These are phyloP conservation scores for Psidium guajava DNA, from an alignment of 345 rosid genomes.

Conservation along the genomic window DNA sequence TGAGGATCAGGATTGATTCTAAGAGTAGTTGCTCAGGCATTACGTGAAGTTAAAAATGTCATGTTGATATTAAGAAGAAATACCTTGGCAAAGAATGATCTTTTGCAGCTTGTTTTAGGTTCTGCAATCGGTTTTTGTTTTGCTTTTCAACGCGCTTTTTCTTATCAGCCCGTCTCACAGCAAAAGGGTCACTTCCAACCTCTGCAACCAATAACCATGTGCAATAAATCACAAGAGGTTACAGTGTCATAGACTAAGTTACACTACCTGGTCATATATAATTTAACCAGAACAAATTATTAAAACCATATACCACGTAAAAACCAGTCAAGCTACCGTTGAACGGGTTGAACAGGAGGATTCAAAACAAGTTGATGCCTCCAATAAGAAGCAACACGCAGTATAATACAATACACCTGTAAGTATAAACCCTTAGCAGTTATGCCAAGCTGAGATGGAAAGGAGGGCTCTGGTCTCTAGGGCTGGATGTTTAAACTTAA, in stretches of 20 bases:
- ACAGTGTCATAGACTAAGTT: neutral
- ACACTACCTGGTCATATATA: neutral
- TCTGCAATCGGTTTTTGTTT: conserved; percentile 53
- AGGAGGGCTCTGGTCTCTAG: neutral
- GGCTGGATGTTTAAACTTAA: neutral
- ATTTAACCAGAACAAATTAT: neutral
- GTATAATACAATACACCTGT: neutral
- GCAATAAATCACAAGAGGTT: neutral
- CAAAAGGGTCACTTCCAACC: conserved; percentile 83
- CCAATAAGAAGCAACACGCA: neutral
- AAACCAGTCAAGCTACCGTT: neutral
- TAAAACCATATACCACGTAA: neutral
- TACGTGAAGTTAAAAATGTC: neutral
- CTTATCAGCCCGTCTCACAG: conserved; percentile 63
- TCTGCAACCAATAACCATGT: conserved; percentile 24
- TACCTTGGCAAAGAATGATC: conserved; percentile 87
- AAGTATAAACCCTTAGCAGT: neutral
- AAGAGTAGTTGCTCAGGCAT: neutral
- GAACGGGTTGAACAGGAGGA: neutral
- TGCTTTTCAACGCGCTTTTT: conserved; percentile 74
- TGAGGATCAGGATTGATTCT: neutral
- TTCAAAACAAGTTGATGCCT: neutral
- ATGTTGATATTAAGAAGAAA: neutral
- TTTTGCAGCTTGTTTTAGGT: conserved; percentile 70
- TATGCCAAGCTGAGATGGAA: neutral